Base-by-base conservation (phyloP, 345 rosid species). In the Salix purpurea region DNA sequence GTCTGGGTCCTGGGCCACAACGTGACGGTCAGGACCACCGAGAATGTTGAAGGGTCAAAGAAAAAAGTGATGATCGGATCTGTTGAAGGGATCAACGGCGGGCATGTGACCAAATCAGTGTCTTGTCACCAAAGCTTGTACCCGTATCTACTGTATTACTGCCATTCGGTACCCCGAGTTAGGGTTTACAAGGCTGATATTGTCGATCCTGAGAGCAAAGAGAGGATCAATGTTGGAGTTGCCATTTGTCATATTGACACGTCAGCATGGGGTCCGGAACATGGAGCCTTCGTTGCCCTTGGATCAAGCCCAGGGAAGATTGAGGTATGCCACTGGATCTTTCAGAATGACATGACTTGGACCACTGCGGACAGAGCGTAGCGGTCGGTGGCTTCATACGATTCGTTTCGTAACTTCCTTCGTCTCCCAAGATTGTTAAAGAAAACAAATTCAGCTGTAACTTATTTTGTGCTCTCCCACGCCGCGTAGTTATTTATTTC, bases 261-360 rank as follows among this genome's bases (percentile, higher is more conserved):
- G 44, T 81, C 84, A 48, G 81, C 72, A 1, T 81, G 84, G 84
- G 65, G 84, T 19, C 72, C 75, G 24, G 69, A 73, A 2, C 84
- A 81, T 56, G 81, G 84, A 7, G 80, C 84, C 21, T 81, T 81
- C 8, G 78, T 74, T 61, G 81, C 84, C 42, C 54, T 81, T 1
- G 84, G 81, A 13, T 70, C 72, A 5, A 66, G 80, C 28, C 84
- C 84, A 1, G 84, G 84, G 10, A 24, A 46, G 39, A 81, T 77
- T 69, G 84, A 81, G 36, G 81, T 81, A 11, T 81, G 84, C 78
- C 84, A 81, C 44, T 81, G 84, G 84, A 81, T 81, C 9, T 81
- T 81, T 74, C 78, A 81, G 81, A 81, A 81, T 26, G 84, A 81
- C 39, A 81, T 81, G 84, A 81, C 78, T 2, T 81, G 84, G 84